Conservation (phyloP, 352 stramenopile species). For the Pythium pyrilobum region DNA sequence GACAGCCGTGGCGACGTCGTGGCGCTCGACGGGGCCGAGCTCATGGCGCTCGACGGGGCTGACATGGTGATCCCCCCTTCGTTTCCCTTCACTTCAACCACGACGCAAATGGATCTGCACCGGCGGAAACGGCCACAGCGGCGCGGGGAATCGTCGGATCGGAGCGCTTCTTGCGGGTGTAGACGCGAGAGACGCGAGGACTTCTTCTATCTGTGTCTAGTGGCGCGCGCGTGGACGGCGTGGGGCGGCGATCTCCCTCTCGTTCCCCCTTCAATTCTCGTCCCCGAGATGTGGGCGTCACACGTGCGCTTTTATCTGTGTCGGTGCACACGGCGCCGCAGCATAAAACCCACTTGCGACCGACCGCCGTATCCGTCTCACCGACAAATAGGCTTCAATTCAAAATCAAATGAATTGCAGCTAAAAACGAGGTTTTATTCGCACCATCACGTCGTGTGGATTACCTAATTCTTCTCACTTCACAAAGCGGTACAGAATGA, state of each 20-base stretch:
- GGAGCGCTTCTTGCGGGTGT: too few relatives aligned
- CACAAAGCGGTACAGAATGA: slow-evolving; percentile 6
- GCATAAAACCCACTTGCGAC: slow-evolving; percentile 19
- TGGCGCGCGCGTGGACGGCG: too few relatives aligned
- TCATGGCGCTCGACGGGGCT: slow-evolving; percentile 3
- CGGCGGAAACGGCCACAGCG: not conserved
- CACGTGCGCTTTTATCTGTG: slow-evolving; percentile 15
- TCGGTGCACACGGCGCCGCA: slow-evolving; percentile 4
- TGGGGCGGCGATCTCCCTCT: not conserved
- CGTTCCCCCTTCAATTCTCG: not conserved
- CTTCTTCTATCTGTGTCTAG: too few relatives aligned
- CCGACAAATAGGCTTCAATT: slow-evolving; percentile 6
- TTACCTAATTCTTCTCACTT: too few relatives aligned
- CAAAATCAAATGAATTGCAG: slow-evolving; percentile 20
- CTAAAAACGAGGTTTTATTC: slow-evolving; percentile 6
- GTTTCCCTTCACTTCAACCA: slow-evolving; percentile 16
- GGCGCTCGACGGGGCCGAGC: slow-evolving; percentile 25
- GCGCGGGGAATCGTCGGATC: not conserved
- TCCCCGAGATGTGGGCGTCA: too few relatives aligned
- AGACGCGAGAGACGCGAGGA: too few relatives aligned
- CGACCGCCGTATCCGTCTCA: slow-evolving; percentile 2
- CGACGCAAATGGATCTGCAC: not conserved
- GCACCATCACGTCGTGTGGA: too few relatives aligned
- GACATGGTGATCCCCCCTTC: too few relatives aligned
- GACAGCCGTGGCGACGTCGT: slow-evolving; percentile 33